Evolutionary conservation across 2,329 filamentous ascomycete species (phyloP).

Genomic region (Stemphylium beticola): DNA sequence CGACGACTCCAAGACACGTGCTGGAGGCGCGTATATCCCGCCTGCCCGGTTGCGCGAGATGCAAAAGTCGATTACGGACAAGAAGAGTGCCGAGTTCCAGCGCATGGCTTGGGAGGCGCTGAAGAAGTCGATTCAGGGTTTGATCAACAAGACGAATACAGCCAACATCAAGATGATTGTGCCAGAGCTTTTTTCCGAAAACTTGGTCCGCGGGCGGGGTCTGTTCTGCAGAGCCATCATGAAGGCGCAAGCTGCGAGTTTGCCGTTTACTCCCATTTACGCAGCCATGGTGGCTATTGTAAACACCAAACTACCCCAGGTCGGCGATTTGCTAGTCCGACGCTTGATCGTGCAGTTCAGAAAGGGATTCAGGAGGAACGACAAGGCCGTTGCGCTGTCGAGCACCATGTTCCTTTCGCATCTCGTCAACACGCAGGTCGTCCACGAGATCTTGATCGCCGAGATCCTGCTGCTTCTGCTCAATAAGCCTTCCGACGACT

Average conservation of each 20-base stretch:
- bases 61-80: slow-evolving; percentile 96
- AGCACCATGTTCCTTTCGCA: slow-evolving; percentile 95
- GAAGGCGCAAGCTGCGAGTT: slow-evolving; percentile 95
- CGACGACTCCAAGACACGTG: slow-evolving; percentile 88
- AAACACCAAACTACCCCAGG: slow-evolving; percentile 94
- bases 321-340: slow-evolving; percentile 87
- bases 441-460: slow-evolving; percentile 89
- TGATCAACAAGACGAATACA: slow-evolving; percentile 99
- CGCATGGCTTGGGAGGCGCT: slow-evolving; percentile 98
- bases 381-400: slow-evolving; percentile 93
- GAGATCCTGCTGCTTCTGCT: slow-evolving; percentile 92
- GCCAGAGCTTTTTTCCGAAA: slow-evolving; percentile 93
- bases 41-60: slow-evolving; percentile 88
- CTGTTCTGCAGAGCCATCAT: slow-evolving; percentile 96
- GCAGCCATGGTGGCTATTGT: slow-evolving; percentile 95
- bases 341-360: slow-evolving; percentile 89
- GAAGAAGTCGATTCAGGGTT: slow-evolving; percentile 97
- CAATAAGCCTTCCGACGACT: slow-evolving; percentile 95
- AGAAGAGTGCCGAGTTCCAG: slow-evolving; percentile 95
- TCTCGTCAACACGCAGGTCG: slow-evolving; percentile 93
- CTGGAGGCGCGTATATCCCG: slow-evolving; percentile 94
- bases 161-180: slow-evolving; percentile 98
- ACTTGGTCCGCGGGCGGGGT: slow-evolving; percentile 86
- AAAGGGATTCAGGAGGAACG: slow-evolving; percentile 94
- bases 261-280: slow-evolving; percentile 96